Percentiles rank a stretch among this genome's conserved stretches.
Evolutionary conservation across 345 rosid species (phyloP).

Genomic region (Acer yangbiense): DNA sequence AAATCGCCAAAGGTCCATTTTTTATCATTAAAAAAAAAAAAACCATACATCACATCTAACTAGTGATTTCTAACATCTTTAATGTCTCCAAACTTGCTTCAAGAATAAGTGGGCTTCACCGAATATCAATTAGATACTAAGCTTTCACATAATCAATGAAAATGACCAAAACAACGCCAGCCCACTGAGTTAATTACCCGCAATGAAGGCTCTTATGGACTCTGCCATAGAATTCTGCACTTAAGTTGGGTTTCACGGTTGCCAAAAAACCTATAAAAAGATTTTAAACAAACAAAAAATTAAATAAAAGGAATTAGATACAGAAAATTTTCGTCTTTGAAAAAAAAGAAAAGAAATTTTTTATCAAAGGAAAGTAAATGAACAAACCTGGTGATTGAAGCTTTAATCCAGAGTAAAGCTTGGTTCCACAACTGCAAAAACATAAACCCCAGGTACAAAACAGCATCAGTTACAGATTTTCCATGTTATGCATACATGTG

Average conservation of each 20-base stretch:
- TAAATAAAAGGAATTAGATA: background rate
- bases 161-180: background rate
- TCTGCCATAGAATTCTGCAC: slow-evolving; percentile 68
- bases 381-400: slow-evolving; percentile 64
- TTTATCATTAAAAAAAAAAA: background rate
- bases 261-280: slow-evolving; percentile 44
- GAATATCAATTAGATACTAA: background rate
- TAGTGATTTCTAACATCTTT: background rate
- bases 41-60: too few species aligned
- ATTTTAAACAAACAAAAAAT: background rate
- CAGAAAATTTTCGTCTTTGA: background rate
- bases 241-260: slow-evolving; percentile 56
- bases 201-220: slow-evolving; percentile 65
- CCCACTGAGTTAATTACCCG: slow-evolving; percentile 45
- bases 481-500: slow-evolving; percentile 1
- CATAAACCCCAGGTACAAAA: slow-evolving; percentile 1
- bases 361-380: slow-evolving; percentile 9
- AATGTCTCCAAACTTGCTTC: background rate
- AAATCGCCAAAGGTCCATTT: background rate
- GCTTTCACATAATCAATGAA: background rate
- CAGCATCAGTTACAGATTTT: slow-evolving; percentile 18
- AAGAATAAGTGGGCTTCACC: background rate
- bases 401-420: slow-evolving; percentile 72
- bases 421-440: slow-evolving; percentile 59
- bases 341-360: slow-evolving; percentile 6